Base-by-base conservation (phyloP, 2,329 filamentous ascomycete species). In the Aplosporella prunicola region DNA sequence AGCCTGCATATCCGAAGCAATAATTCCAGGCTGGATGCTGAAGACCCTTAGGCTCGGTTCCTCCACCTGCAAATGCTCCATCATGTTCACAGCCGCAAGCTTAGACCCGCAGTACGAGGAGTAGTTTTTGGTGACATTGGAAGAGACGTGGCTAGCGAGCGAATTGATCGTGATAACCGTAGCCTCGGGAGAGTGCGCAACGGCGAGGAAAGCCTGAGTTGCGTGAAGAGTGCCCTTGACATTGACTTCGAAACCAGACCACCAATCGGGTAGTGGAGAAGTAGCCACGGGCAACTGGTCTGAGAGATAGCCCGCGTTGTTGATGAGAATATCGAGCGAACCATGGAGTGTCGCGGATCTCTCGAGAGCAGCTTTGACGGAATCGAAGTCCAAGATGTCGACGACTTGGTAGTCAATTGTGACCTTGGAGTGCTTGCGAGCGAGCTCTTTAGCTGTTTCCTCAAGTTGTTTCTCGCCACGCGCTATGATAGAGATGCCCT, bases 401-500 rank as follows among this genome's bases (percentile, higher is more conserved):
- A 45, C 43, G 10, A 45, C 26, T 3, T 42, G 35, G 3, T 35
- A 23, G 25, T 45, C 45, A 9, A 51, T 38, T 4, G 43, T 17
- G 7, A 47, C 41, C 2, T 9, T 17, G 3, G 47, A 42, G 25
- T 17, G 51, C 7, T 14, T 11, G 27, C 14, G 7, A 4, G 13
- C 8, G 27, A 16, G 16, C 14, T 16, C 14, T 9, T 7, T 49
- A 28, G 52, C 48, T 9, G 57, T 46, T 43, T 55, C 61, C 9
- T 56, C 50, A 3, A 56, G 43, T 23, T 58, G 46, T 45, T 51
- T 24, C 53, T 44, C 42, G 16, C 47, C 51, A 14, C 68, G 62
- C 16, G 66, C 67, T 1, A 69, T 46, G 5, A 72, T 53, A 7
- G 56, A 58, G 32, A 72, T 64, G 1, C 52, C 51, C 28, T 57